Base-by-base conservation (phyloP, 2,329 filamentous ascomycete genomes). In the Monosporascus sp. region DNA sequence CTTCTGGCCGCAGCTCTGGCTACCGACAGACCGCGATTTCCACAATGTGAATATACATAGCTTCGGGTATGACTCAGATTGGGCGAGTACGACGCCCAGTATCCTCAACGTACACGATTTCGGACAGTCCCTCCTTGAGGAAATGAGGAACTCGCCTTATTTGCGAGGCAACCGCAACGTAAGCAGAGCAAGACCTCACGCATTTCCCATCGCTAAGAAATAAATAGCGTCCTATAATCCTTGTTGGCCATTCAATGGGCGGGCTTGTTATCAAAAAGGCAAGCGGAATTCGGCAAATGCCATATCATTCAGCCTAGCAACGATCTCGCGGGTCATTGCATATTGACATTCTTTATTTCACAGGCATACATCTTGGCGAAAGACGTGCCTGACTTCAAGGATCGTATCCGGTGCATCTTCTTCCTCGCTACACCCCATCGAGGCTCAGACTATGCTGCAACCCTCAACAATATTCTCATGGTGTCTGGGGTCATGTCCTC, bases 1-100 rank as follows among this genome's bases (percentile, higher is more conserved):
- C 11, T 76, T 71, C 55, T 76, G 74, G 74, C 74, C 74, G 0
- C 57, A 68, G 53, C 50, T 61, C 31, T 77, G 70, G 69, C 64
- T 76, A 0, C 69, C 73, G 0, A 50, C 48, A 17, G 69, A 72
- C n/a, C 48, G 59, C 0, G 66, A 58, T 0, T 60, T 72, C 8
- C 27, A 51, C 5, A 53, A 66, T 46, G 66, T 59, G 2, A 63
- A 59, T 25, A 64, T 69, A 4, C 62, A 68, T 44, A 64, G 56
- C 27, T 70, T 67, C 46, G 67, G 68, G 0, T 70, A 71, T 31
- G 63, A 69, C 35, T 62, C 65, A 1, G 60, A 69, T 39, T 70
- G 61, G 60, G 51, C 50, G 17, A 57, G 50, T 31, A 50, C 50
- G 3, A 58, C 59, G 22, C 35, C 48, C 0, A 63, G 52, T 25